These are phyloP conservation scores for Pleurotus tuoliensis DNA, from an alignment of 768 basidiomycete genomes.

Conservation along the genomic window DNA sequence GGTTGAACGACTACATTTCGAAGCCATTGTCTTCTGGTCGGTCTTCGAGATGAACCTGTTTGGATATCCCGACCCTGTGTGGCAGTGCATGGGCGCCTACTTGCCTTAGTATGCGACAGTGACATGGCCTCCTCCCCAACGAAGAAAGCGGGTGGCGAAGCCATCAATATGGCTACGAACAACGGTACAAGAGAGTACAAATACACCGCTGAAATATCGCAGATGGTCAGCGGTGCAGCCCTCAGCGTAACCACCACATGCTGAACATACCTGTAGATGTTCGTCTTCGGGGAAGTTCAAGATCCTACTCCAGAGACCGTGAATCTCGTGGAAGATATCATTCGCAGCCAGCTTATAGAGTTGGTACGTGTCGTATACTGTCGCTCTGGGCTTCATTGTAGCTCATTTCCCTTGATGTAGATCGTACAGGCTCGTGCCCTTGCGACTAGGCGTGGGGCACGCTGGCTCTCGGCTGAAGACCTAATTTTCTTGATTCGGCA, in stretches of 20 bases:
- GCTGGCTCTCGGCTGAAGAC: conserved; percentile 88
- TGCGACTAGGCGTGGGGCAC: conserved; percentile 77
- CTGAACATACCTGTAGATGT: conserved; percentile 58
- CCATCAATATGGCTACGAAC: background rate
- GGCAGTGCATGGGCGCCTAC: background rate
- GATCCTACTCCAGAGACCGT: conserved; percentile 86
- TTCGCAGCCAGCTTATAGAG: conserved; percentile 86
- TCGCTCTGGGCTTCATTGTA: background rate
- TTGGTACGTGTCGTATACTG: conserved; percentile 43
- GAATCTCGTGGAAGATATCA: conserved; percentile 93
- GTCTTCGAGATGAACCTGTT: no score
- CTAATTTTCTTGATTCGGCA: conserved; percentile 95
- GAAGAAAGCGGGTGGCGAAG: conserved; percentile 16
- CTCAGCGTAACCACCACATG: background rate
- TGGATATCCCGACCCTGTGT: background rate
- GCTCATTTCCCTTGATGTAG: conserved; percentile 35
- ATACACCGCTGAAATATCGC: conserved; percentile 88
- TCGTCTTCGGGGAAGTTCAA: conserved; percentile 94
- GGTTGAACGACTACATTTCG: no score
- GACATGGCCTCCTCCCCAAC: conserved; percentile 2
- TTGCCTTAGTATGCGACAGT: background rate
- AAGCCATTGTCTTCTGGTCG: no score
- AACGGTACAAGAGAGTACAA: conserved; percentile 62
- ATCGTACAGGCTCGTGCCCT: conserved; percentile 87
- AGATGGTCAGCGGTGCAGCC: conserved; percentile 65